Evolutionary conservation across 2,329 filamentous ascomycete species (phyloP), one percentile per base, ranked within the genome.

Genomic region (Thielaviopsis punctulata): DNA sequence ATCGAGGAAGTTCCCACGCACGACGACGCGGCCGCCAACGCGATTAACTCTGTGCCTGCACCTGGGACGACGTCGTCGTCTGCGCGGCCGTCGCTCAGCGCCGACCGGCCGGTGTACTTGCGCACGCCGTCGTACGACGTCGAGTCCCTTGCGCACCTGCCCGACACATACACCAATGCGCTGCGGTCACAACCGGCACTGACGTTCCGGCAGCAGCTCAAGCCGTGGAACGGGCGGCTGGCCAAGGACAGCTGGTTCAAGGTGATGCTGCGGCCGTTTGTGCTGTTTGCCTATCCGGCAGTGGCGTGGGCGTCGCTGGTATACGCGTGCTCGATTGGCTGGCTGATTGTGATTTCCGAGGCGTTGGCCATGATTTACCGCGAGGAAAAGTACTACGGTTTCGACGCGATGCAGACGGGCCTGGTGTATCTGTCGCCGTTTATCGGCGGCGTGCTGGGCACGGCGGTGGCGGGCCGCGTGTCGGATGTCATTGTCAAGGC

Each of bases 291-390:
- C 1, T 95, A 96, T 61, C 92, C 92, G 0, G 78, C 85, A 0
- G 84, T 96, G 1, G 74, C 95, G 8, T 96, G 89, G 90, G 90
- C 86, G 5, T 71, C 87, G 0, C 71, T 84, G 0, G 79, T 95
- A 3, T 96, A 96, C 63, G 72, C 88, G 0, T 82, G 92, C 59
- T 92, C 88, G 0, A 77, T 96, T 6, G 90, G 90, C 36, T 96
- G 90, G 92, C 74, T 96, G 24, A 95, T 96, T 58, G 88, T 96
- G 44, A 76, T 96, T 1, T 95, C 88, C 0, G 89, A 96, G 65
- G 84, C 84, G 0, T 79, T 96, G 2, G 77, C 86, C 0, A 73
- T 83, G 54, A 84, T 96, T 56, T 96, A 86, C 64, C 78, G 84
- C 36, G 71, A 79, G 52, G 69, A 71, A 0, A 69, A 75, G 0